Base-by-base conservation (phyloP, 805 yeast species). In the Dipodascus geniculatus region DNA sequence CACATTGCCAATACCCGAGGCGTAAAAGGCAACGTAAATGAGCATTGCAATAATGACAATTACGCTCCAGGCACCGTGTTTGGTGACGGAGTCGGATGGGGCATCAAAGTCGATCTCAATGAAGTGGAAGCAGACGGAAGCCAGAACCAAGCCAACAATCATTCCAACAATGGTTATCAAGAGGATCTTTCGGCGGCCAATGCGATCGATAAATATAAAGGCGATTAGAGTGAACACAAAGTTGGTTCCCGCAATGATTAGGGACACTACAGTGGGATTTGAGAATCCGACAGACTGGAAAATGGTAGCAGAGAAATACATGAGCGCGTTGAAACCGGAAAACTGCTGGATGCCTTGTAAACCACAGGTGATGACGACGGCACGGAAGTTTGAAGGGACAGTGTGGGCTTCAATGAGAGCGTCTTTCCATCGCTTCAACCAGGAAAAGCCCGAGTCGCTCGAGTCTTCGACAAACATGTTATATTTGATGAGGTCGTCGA, bases 271-370 rank as follows among this genome's bases (percentile, higher is more conserved):
- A n/a, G 96, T 85, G 8, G 98, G 79, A 66, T 90, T 81, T 57
- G 79, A 64, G 66, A 90, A 91, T 1, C 98, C 99, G 53, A 90
- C 87, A 48, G 90, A 81, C 68, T 89, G 83, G 65, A 93, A 93
- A 60, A 93, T 85, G 1, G 97, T 90, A 35, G 95, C 82, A 50
- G 95, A 85, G 70, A 90, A 91, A 73, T 93, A 91, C 96, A 91
- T 87, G 62, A 91, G 77, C 3, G 97, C 87, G 71, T 91, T 93
- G 80, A 91, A 91, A 60, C 98, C 98, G 17, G 96, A 85, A 63
- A 91, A 88, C 71, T 91, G 99, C 73, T 91, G 98, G 63, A 93
- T 85, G 55, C 95, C 96, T 71, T 93, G 98, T 59, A 91, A 72
- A 33, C 95, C 96, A 74, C 96, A 89, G 9, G 91, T 93, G 63